Conservation (phyloP, 805 yeast genomes). For the Hanseniaspora taiwanica region DNA sequence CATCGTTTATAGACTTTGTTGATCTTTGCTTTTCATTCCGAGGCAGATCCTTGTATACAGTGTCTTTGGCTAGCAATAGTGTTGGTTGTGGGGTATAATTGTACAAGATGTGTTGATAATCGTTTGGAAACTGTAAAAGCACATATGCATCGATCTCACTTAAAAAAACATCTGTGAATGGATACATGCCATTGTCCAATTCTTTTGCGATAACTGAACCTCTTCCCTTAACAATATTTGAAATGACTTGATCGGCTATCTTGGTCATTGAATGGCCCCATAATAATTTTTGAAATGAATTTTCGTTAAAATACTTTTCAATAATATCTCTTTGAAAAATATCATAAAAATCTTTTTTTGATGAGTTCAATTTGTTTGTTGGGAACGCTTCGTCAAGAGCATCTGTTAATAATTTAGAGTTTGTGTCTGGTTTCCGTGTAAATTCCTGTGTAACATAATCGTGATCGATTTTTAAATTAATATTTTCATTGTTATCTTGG, state of each 20-base stretch:
- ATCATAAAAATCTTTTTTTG: conserved; percentile 47
- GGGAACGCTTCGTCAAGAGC: conserved; percentile 27
- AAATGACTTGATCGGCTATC: conserved; percentile 65
- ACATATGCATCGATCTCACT: conserved; percentile 54
- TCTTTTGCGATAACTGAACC: conserved; percentile 51
- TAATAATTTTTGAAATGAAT: conserved; percentile 27
- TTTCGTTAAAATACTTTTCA: conserved; percentile 24
- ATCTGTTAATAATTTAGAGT: conserved; percentile 16
- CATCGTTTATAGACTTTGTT: conserved; percentile 62
- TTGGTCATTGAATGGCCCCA: conserved; percentile 75
- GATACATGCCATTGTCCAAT: conserved; percentile 47
- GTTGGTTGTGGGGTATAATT: conserved; percentile 9
- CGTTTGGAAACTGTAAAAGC: conserved; percentile 17
- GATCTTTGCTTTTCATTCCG: background rate
- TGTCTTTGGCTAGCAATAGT: conserved; percentile 11
- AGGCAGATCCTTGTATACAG: conserved; percentile 23
- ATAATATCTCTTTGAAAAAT: conserved; percentile 37
- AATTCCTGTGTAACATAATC: conserved; percentile 11
- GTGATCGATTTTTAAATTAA: conserved; percentile 23
- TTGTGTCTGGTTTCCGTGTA: conserved; percentile 1
- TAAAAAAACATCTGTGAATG: conserved; percentile 60
- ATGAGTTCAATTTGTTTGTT: conserved; percentile 29
- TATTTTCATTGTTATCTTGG: conserved; percentile 14
- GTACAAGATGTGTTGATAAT: conserved; percentile 16
- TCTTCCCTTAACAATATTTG: conserved; percentile 75